Evolutionary conservation across 495 filamentous ascomycete genomes (phyloP).

Genomic region (Saxophila tyrrhenica): DNA sequence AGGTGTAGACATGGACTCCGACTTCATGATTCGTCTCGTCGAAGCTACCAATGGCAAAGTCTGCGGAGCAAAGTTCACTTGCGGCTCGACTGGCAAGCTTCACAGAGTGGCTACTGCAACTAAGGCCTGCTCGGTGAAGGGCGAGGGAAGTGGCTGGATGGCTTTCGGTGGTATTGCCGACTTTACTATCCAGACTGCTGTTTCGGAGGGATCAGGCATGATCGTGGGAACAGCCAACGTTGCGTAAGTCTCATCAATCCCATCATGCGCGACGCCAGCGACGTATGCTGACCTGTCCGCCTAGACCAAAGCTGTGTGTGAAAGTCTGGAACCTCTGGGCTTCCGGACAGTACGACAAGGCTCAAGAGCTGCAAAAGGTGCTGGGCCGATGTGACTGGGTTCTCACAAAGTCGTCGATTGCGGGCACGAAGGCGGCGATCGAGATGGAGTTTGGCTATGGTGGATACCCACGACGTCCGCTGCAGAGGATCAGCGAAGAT

Average conservation of each 20-base stretch:
- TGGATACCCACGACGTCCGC: constrained; percentile 61
- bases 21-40: constrained; percentile 70
- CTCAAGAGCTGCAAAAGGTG: constrained; percentile 57
- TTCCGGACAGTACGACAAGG: constrained; percentile 61
- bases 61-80: constrained; percentile 82
- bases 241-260: too few species aligned
- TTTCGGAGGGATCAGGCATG: constrained; percentile 69
- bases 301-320: constrained; percentile 35
- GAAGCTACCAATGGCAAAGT: constrained; percentile 57
- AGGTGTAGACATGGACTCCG: constrained; percentile 88
- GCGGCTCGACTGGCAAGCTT: constrained; percentile 79
- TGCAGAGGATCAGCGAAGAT: constrained; percentile 49
- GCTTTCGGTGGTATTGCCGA: constrained; percentile 84
- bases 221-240: constrained; percentile 84
- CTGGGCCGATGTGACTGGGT: constrained; percentile 75
- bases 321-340: constrained; percentile 70
- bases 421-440: constrained; percentile 76
- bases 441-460: constrained; percentile 79
- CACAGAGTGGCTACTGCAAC: constrained; percentile 70
- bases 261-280: too few species aligned
- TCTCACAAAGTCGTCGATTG: constrained; percentile 73
- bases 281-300: background rate
- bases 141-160: constrained; percentile 61
- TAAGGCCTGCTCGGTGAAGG: constrained; percentile 57
- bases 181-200: constrained; percentile 72